Conservation (phyloP, 306 rosid genomes). For the Pueraria montana region DNA sequence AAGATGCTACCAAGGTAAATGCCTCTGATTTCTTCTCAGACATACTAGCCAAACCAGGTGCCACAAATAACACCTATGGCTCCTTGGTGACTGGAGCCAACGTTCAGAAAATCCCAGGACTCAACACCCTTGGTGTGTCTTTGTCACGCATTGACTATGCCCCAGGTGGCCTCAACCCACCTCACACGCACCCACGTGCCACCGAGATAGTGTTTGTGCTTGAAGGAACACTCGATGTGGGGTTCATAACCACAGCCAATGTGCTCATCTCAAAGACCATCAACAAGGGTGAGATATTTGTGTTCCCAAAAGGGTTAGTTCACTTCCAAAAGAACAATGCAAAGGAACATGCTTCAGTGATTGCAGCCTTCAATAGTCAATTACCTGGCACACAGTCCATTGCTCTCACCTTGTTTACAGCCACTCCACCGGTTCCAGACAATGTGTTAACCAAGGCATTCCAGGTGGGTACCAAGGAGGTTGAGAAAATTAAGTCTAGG, state of each 20-base stretch:
- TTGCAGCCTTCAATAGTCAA: slow-evolving; percentile 86
- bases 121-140: slow-evolving; percentile 89
- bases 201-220: slow-evolving; percentile 86
- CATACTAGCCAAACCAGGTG: slow-evolving; percentile 73
- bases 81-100: slow-evolving; percentile 79
- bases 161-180: slow-evolving; percentile 89
- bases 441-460: slow-evolving; percentile 74
- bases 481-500: slow-evolving; percentile 73
- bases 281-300: slow-evolving; percentile 76
- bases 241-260: slow-evolving; percentile 78
- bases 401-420: slow-evolving; percentile 67
- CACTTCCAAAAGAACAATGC: slow-evolving; percentile 92
- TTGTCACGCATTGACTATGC: slow-evolving; percentile 85
- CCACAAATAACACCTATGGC: slow-evolving; percentile 76
- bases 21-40: slow-evolving; percentile 75
- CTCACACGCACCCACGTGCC: slow-evolving; percentile 97
- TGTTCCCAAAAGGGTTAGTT: slow-evolving; percentile 80
- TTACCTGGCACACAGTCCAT: slow-evolving; percentile 81
- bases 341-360: slow-evolving; percentile 61
- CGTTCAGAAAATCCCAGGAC: slow-evolving; percentile 79
- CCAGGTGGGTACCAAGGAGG: slow-evolving; percentile 66
- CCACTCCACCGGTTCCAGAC: slow-evolving; percentile 77
- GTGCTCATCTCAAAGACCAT: slow-evolving; percentile 74
- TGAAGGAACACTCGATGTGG: slow-evolving; percentile 78
- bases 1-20: slow-evolving; percentile 55